Evolutionary conservation across 1,284 basidiomycete species (phyloP).

Genomic region (Schizophyllum amplum): DNA sequence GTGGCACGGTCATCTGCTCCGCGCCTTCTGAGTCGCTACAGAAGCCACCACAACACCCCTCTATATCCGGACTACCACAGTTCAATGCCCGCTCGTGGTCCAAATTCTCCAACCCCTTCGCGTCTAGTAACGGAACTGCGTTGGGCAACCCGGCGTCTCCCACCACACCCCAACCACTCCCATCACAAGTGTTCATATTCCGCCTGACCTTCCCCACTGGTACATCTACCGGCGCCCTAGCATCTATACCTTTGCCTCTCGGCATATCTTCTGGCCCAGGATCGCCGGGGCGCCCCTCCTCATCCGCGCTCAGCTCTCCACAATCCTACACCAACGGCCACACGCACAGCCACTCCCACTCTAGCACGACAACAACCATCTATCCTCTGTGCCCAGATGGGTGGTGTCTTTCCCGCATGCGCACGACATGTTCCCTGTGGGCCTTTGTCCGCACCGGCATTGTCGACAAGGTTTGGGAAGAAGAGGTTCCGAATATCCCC

Average conservation of each 20-base stretch:
- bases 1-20: conserved; percentile 56
- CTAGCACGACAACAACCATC: conserved; percentile 25
- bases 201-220: conserved; percentile 10
- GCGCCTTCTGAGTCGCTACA: conserved; percentile 16
- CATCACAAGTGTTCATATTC: conserved; percentile 11
- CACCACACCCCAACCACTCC: background rate
- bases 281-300: conserved; percentile 15
- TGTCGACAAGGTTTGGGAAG: conserved; percentile 81
- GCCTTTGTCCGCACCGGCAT: conserved; percentile 78
- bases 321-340: conserved; percentile 10
- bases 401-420: conserved; percentile 73
- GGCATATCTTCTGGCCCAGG: conserved; percentile 8
- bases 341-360: conserved; percentile 53
- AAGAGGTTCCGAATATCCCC: conserved; percentile 41
- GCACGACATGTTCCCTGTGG: conserved; percentile 89
- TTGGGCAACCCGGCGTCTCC: conserved; percentile 8
- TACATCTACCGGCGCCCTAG: too few species aligned
- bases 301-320: conserved; percentile 19
- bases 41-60: conserved; percentile 19
- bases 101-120: conserved; percentile 5
- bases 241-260: too few species aligned
- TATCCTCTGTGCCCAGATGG: conserved; percentile 73
- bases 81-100: conserved; percentile 13
- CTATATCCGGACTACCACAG: conserved; percentile 11
- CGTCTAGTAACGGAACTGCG: conserved; percentile 5